Evolutionary conservation across 257 asterid genomes (phyloP), one percentile per base, ranked within the genome.

Genomic region (Capsicum rhomboideum): DNA sequence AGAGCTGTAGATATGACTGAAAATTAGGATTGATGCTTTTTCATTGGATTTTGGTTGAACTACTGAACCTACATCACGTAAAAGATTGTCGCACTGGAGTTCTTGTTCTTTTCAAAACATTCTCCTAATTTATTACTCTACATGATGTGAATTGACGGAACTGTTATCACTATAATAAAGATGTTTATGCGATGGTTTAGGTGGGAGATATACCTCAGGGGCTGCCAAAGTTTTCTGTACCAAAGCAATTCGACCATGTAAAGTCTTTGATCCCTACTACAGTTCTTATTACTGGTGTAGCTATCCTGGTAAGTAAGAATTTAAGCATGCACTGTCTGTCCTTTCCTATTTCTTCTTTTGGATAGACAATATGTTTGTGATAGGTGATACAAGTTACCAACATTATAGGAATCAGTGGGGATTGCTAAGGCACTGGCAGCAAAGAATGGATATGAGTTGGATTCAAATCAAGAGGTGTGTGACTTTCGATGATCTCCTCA

Each of bases 181-280:
- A 77, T 50, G 63, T 86, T 86, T 80, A 56, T 55, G 79, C 83
- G 46, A 52, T 78, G 46, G 85, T 88, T 61, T 86, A 97, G 99
- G 99, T 97, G 72, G 98, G 99, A 84, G 94, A 93, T 81, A 93
- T 97, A 89, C 99, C 99, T 80, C 97, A 97, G 86, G 99, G 99
- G 86, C 93, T 97, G 86, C 98, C 99, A 44, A 90, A 85, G 63
- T 95, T 97, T 87, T 93, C 99, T 69, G 82, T 97, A 87, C 99
- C 99, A 68, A 95, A 93, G 92, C 91, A 86, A 82, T 95, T 97
- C 87, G 90, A 87, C 44, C 84, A 93, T 72, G 89, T 92, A 82
- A 56, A 79, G 83, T 93, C 97, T 69, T 92, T 97, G 88, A 90
- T 97, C 89, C 95, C 98, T 49, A 97, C 98, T 72, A 92, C 99